Evolutionary conservation across 139 green algal genomes (phyloP), one percentile per base, ranked within the genome.

Genomic region (Volvox reticuliferus): DNA sequence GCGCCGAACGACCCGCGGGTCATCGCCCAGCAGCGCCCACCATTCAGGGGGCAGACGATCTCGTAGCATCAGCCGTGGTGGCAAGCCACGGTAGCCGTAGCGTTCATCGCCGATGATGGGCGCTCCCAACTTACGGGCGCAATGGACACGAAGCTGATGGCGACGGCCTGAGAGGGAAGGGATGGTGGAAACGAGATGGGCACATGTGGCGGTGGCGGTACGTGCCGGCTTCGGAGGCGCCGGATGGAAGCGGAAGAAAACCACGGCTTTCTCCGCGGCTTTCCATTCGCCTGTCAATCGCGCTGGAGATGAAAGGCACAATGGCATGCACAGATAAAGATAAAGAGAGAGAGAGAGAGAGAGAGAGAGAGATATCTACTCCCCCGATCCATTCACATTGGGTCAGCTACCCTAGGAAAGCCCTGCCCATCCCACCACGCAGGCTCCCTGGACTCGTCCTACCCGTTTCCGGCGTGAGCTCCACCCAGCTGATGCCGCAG

Each of bases 131-230:
- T 85, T 76, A 14, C 68, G 82, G 0, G 88, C 91, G 67, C 91
- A 93, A 77, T 93, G 91, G 20, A 92, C 68, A 1, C 91, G 87
- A 20, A 93, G 91, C 91, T 93, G 91, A 75, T 93, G 91, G 21
- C 69, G 81, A 14, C 91, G 91, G 32, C 90, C 90, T 93, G 83
- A 3, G 63, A 36, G 63, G 18, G 1, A 61, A 44, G 50, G 79
- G 1, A 73, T 55, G 19, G 55, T 17, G 50, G 79, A 30, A 35
- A 30, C n/a, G 18, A 22, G 73, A 55, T 5, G 44, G 44, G 9
- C 44, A 55, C 44, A 14, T 9, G 44, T 55, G 21, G 65, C 65
- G 16, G 65, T 73, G 65, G 6, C 65, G 65, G 21, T 2, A 30
- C 21, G 12, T 73, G 65, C 6, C 44, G 44, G 44, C 9, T 55